phyloP scores from a whole-genome alignment of 371 early-diverging fungal species.

The Mucor circinelloides region DNA sequence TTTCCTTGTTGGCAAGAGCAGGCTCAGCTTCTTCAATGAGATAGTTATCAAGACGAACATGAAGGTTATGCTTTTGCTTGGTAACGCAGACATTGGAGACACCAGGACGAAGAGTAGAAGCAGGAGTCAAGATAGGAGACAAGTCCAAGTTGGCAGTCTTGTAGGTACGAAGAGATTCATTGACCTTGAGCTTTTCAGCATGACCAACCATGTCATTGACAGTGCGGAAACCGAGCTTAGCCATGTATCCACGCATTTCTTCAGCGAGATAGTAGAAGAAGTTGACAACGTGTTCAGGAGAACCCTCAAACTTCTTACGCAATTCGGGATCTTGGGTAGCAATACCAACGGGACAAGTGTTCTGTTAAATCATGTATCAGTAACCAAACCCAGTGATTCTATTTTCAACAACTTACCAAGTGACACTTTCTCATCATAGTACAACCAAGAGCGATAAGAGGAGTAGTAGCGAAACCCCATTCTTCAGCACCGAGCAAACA shows the following conservation, averaged over 20 bases:
- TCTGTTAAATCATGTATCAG: constrained; percentile 31
- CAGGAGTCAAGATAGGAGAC: constrained; percentile 87
- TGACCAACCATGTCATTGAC: constrained; percentile 96
- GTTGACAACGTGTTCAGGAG: constrained; percentile 95
- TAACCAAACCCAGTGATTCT: neutral
- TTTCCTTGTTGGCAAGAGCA: constrained; percentile 65
- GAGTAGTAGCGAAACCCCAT: constrained; percentile 98
- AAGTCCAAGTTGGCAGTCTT: constrained; percentile 90
- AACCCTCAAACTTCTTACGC: constrained; percentile 91
- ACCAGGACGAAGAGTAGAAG: constrained; percentile 82
- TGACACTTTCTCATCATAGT: constrained; percentile 90
- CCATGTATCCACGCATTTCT: constrained; percentile 91
- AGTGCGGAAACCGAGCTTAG: constrained; percentile 88
- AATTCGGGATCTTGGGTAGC: constrained; percentile 96
- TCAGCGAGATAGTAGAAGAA: constrained; percentile 97
- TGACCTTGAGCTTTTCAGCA: constrained; percentile 79
- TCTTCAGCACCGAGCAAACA: constrained; percentile 97
- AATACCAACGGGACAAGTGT: constrained; percentile 96
- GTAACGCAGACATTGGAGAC: constrained; percentile 79
- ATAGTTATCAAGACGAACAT: constrained; percentile 81
- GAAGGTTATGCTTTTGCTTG: constrained; percentile 87
- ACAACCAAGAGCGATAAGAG: constrained; percentile 96
- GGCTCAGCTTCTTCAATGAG: constrained; percentile 81
- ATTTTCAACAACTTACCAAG: constrained; percentile 30
- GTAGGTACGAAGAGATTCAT: constrained; percentile 69